Conservation (phyloP, 1,139 yeast species). For the Candida buenavistaensis region DNA sequence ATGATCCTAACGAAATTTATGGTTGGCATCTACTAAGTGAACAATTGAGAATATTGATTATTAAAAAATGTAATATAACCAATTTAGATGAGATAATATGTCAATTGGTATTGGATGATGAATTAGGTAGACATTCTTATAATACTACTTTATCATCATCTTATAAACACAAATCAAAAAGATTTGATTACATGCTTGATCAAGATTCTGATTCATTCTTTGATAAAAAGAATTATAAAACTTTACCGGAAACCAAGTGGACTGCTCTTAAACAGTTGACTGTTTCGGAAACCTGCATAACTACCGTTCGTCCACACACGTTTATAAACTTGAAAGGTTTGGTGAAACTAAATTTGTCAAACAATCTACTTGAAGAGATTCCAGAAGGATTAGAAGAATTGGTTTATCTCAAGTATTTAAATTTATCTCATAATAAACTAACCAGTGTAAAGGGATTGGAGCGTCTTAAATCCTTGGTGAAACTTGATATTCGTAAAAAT, state of each 20-base stretch:
- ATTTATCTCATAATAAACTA: conserved; percentile 56
- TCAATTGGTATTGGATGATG: conserved; percentile 57
- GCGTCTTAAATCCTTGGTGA: conserved; percentile 30
- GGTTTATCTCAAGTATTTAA: conserved; percentile 50
- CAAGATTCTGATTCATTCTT: conserved; percentile 24
- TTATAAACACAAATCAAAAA: background rate
- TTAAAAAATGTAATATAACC: conserved; percentile 49
- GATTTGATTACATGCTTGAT: conserved; percentile 14
- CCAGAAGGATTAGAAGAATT: conserved; percentile 57
- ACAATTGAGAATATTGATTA: conserved; percentile 53
- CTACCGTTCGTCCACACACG: conserved; percentile 41
- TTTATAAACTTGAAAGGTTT: conserved; percentile 52
- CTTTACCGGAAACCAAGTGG: conserved; percentile 52
- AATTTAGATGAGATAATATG: conserved; percentile 53
- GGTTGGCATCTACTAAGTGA: conserved; percentile 66
- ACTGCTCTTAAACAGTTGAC: conserved; percentile 55
- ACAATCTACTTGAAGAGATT: conserved; percentile 48
- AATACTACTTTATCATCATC: conserved; percentile 15
- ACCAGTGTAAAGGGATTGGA: conserved; percentile 15
- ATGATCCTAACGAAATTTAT: conserved; percentile 63
- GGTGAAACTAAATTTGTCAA: conserved; percentile 58
- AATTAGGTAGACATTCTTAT: conserved; percentile 44
- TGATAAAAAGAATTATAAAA: conserved; percentile 18
- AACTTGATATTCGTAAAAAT: conserved; percentile 52
- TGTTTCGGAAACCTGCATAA: conserved; percentile 54